phyloP scores from a whole-genome alignment of 495 filamentous ascomycete species.

The Neurospora terricola region DNA sequence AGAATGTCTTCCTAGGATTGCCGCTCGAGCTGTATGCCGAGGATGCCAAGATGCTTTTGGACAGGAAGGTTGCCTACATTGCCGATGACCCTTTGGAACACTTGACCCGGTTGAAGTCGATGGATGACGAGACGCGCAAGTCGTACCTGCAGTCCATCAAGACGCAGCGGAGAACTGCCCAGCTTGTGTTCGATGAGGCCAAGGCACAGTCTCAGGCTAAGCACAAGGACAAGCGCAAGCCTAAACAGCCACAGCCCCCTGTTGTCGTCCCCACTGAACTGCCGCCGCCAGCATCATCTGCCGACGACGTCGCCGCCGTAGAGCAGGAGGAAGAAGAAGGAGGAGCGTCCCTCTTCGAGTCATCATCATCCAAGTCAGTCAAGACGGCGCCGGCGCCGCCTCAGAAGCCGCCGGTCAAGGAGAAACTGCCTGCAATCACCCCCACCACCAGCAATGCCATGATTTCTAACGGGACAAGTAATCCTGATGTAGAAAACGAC shows the following conservation, averaged over 20 bases:
- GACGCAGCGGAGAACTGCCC: slow-evolving; percentile 29
- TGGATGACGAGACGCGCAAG: slow-evolving; percentile 45
- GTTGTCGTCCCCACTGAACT: not conserved
- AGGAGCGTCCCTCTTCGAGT: slow-evolving; percentile 36
- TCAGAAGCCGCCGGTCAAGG: not conserved
- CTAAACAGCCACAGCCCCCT: not conserved
- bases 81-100: slow-evolving; percentile 68
- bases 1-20: slow-evolving; percentile 87
- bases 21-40: slow-evolving; percentile 86
- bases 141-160: slow-evolving; percentile 34
- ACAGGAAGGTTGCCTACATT: slow-evolving; percentile 67
- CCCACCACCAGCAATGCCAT: slow-evolving; percentile 15
- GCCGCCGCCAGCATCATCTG: not conserved
- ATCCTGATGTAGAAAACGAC: slow-evolving; percentile 15
- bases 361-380: slow-evolving; percentile 1
- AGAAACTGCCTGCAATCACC: slow-evolving; percentile 14
- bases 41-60: slow-evolving; percentile 75
- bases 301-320: slow-evolving; percentile 4
- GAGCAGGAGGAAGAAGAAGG: slow-evolving; percentile 14
- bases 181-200: slow-evolving; percentile 25
- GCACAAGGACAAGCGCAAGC: slow-evolving; percentile 23
- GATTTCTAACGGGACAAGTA: slow-evolving; percentile 24
- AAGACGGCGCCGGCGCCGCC: not conserved
- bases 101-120: slow-evolving; percentile 43
- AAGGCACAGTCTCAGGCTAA: slow-evolving; percentile 25